Evolutionary conservation across 164 flowering plant species (phyloP).

Genomic region (Nelumbo lutea): DNA sequence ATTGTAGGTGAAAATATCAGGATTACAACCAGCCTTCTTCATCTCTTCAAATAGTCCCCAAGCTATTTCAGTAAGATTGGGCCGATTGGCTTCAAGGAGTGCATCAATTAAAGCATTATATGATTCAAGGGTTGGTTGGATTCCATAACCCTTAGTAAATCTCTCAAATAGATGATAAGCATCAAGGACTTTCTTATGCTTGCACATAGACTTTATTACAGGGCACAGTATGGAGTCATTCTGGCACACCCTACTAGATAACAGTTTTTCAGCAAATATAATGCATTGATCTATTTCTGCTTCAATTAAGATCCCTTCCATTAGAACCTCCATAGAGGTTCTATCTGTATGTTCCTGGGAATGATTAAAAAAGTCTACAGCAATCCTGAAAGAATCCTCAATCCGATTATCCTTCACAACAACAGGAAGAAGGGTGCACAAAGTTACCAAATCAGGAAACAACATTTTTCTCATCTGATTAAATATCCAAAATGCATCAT

Average conservation of each 20-base stretch:
- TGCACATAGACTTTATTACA: conserved; percentile 46
- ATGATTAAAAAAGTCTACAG: conserved; percentile 30
- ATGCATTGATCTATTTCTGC: conserved; percentile 44
- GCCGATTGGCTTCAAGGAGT: conserved; percentile 46
- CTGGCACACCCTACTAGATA: conserved; percentile 35
- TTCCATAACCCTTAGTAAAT: conserved; percentile 44
- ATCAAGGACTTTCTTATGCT: conserved; percentile 37
- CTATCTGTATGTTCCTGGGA: conserved; percentile 18
- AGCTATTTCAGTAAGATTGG: conserved; percentile 32
- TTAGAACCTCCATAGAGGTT: conserved; percentile 60
- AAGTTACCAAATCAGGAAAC: conserved; percentile 62
- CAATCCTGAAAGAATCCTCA: conserved; percentile 57
- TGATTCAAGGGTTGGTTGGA: conserved; percentile 37
- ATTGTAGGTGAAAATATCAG: conserved; percentile 69
- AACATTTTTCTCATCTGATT: conserved; percentile 74
- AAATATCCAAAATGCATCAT: conserved; percentile 73
- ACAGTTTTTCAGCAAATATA: conserved; percentile 51
- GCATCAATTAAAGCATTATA: conserved; percentile 63
- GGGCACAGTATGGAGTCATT: conserved; percentile 55
- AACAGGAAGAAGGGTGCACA: conserved; percentile 73
- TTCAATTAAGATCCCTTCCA: conserved; percentile 49
- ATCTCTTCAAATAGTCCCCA: conserved; percentile 59
- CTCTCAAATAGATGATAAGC: conserved; percentile 49
- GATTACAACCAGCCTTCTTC: conserved; percentile 52
- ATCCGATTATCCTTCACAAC: conserved; percentile 47